Percentiles rank a stretch among this genome's conserved stretches.
Evolutionary conservation across 768 basidiomycete genomes (phyloP).

Genomic region (Termitomyces titanicus): DNA sequence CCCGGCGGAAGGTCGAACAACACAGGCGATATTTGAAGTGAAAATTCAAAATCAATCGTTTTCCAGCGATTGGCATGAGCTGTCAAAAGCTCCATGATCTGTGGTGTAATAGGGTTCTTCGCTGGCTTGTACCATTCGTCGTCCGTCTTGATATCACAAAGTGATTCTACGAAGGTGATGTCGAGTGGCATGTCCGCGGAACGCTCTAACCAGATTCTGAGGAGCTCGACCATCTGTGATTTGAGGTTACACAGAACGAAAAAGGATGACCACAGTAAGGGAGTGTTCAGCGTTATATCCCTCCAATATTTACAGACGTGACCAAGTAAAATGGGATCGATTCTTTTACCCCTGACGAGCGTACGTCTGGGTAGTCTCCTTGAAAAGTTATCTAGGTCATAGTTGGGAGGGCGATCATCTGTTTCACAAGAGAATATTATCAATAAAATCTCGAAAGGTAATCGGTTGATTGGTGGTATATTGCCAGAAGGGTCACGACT

Average conservation of each 20-base stretch:
- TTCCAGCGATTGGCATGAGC: slow-evolving; percentile 9
- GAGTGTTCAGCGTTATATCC: not conserved
- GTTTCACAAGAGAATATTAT: not conserved
- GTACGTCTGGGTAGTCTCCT: not conserved
- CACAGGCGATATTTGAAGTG: not conserved
- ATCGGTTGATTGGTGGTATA: not conserved
- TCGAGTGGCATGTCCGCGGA: not conserved
- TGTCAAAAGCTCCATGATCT: slow-evolving; percentile 5
- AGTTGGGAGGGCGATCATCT: not conserved
- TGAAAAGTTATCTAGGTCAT: not conserved
- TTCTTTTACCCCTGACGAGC: not conserved
- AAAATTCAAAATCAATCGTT: slow-evolving; percentile 4
- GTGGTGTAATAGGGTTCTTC: slow-evolving; percentile 1
- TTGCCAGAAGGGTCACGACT: not conserved
- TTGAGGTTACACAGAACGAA: not conserved
- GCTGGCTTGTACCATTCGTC: not conserved
- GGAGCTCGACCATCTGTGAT: not conserved
- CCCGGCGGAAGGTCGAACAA: not conserved
- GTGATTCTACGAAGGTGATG: not conserved
- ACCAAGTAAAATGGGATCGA: slow-evolving; percentile 3
- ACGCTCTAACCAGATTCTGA: slow-evolving; percentile 3
- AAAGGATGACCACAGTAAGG: not conserved
- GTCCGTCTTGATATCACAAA: not conserved
- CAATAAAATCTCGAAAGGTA: not conserved
- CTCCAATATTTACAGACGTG: not conserved